Base-by-base conservation (phyloP, 1,284 basidiomycete species). In the Irpex sp. region DNA sequence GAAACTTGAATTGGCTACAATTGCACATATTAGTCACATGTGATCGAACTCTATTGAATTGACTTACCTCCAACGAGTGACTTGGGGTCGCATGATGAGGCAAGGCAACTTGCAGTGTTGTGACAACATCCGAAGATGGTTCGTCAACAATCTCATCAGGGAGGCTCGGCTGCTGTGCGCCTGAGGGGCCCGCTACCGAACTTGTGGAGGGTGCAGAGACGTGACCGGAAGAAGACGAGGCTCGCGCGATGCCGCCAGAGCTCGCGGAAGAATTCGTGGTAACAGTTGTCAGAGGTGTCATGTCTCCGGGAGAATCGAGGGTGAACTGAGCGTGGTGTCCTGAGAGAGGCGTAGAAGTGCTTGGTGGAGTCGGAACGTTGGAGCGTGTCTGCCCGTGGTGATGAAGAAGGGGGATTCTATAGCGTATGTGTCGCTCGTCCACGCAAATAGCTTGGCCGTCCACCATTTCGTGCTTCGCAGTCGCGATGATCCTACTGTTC, bases 401-500 rank as follows among this genome's bases (percentile, higher is more conserved):
- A 57, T 70, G 69, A 50, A 70, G 63, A 9, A 72, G 67, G 7
- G 73, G 71, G 3, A 71, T 69, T 49, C 74, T 75, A 61, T 68
- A 68, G 53, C 71, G 73, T 63, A 74, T 72, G 49, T 75, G 71
- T 43, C 72, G 76, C 65, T 80, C 78, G 51, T 74, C 70, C 7
- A 80, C 71, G 60, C 79, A 78, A 5, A 87, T 78, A 1, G 89
- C 85, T 64, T 80, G 79, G 1, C 90, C 89, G 59, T 85, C 79
- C 31, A 81, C 71, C 59, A 96, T 86, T 62, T 92, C 89, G 74
- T 96, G 91, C 68, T 84, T 88, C 58, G 81, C 78, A 47, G 82
- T 84, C 4, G 86, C 81, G 39, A 93, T 84, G 33, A 84, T 76
- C 37, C 89, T 81, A 7, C 83, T 86, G 61, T 85, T 82, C 63